phyloP scores from a whole-genome alignment of 2,329 filamentous ascomycete species.

The Teratosphaeria epicoccoides region DNA sequence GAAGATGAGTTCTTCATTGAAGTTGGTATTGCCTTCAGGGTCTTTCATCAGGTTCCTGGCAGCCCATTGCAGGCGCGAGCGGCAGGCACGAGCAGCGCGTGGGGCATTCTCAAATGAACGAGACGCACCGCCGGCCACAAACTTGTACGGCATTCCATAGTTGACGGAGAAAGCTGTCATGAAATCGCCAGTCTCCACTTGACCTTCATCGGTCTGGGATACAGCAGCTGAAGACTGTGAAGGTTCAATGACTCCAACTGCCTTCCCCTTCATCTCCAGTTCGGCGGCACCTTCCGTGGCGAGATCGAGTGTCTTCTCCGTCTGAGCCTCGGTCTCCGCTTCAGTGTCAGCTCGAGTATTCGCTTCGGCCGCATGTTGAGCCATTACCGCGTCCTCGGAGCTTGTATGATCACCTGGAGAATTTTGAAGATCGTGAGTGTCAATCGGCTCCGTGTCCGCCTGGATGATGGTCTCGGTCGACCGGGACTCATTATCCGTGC shows the following conservation, averaged over 20 bases:
- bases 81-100: slow-evolving; percentile 36
- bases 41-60: slow-evolving; percentile 32
- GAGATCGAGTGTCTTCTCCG: too few species aligned
- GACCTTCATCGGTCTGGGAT: not conserved
- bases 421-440: not conserved
- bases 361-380: not conserved
- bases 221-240: not conserved
- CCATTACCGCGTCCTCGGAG: not conserved
- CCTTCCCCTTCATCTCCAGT: not conserved
- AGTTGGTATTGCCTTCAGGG: slow-evolving; percentile 28
- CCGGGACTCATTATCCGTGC: too few species aligned
- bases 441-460: not conserved
- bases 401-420: not conserved
- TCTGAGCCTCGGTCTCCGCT: too few species aligned
- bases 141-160: slow-evolving; percentile 55
- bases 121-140: slow-evolving; percentile 45
- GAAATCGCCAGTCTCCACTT: slow-evolving; percentile 16
- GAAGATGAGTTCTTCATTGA: slow-evolving; percentile 54
- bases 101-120: slow-evolving; percentile 41
- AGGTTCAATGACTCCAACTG: not conserved
- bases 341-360: too few species aligned
- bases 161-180: slow-evolving; percentile 27
- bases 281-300: not conserved
- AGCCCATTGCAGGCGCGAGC: slow-evolving; percentile 48
- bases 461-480: too few species aligned